These are phyloP conservation scores for Teunomyces gatunensis DNA, from an alignment of 805 yeast genomes.

Conservation along the genomic window DNA sequence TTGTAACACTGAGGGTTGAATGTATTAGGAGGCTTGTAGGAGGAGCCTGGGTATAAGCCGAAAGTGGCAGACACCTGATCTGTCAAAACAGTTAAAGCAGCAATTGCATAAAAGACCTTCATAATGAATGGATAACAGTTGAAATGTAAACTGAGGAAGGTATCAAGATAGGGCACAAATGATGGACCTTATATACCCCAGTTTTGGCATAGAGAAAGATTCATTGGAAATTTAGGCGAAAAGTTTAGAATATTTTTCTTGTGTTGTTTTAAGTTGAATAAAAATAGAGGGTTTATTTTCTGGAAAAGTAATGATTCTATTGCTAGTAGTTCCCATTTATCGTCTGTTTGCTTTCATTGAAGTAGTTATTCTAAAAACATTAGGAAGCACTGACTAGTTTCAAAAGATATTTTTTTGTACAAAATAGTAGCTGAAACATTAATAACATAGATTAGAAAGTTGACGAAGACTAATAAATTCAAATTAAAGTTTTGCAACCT, in stretches of 20 bases:
- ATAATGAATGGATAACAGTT: background rate
- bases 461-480: background rate
- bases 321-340: background rate
- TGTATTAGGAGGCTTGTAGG: background rate
- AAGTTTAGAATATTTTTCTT: background rate
- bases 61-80: background rate
- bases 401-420: background rate
- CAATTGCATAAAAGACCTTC: background rate
- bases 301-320: too few relatives aligned
- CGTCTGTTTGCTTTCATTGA: too few relatives aligned
- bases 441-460: background rate
- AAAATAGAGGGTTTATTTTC: background rate
- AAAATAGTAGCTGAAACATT: background rate
- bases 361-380: background rate
- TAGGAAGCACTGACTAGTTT: background rate
- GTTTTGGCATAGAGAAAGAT: background rate
- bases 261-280: too few relatives aligned
- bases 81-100: background rate
- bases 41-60: slow-evolving; percentile 1
- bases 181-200: background rate
- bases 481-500: background rate
- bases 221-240: background rate
- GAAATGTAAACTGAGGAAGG: background rate
- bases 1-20: slow-evolving; percentile 3
- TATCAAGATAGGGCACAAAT: background rate